phyloP scores from a whole-genome alignment of 208 protist genomes.

The Leishmania mexicana region DNA sequence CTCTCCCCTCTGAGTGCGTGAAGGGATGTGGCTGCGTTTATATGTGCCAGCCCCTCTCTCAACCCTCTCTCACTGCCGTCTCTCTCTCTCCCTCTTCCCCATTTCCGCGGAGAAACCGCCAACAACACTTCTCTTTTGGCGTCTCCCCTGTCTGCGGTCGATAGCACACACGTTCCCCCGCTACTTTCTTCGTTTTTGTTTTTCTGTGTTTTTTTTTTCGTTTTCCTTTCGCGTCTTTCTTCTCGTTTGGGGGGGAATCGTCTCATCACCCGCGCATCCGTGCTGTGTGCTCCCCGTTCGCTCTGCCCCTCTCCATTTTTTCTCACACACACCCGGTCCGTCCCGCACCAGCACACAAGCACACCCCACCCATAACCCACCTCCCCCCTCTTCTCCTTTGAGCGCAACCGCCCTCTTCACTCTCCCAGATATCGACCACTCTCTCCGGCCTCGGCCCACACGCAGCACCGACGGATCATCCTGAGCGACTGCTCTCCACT shows the following conservation, averaged over 20 bases:
- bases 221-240: background rate
- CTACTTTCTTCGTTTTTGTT: slow-evolving; percentile 3
- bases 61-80: background rate
- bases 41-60: background rate
- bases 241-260: background rate
- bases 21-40: background rate
- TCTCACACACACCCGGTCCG: background rate
- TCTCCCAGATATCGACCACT: background rate
- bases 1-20: background rate
- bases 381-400: background rate
- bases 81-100: background rate
- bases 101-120: background rate
- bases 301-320: slow-evolving; percentile 18
- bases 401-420: background rate
- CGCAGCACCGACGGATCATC: background rate
- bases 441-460: background rate
- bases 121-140: background rate
- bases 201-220: background rate
- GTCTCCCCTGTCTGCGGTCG: background rate
- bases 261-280: background rate
- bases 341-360: background rate
- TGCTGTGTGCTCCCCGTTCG: background rate
- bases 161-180: background rate
- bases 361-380: background rate
- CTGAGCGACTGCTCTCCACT: background rate